Evolutionary conservation across 2,329 filamentous ascomycete species (phyloP).

Genomic region (Cladophialophora immunda): DNA sequence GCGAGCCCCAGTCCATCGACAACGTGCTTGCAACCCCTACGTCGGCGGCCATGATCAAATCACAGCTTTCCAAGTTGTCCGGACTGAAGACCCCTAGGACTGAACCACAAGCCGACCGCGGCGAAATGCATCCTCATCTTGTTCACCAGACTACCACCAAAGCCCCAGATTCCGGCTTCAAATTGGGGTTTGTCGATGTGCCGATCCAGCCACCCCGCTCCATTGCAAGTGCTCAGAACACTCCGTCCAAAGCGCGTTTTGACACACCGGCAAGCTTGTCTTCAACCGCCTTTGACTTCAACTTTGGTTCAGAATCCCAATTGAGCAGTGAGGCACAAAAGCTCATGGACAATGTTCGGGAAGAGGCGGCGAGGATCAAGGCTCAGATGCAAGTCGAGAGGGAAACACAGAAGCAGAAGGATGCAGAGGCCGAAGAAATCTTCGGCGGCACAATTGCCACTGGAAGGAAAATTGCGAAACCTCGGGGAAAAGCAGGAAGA

Average conservation of each 20-base stretch:
- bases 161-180: slow-evolving; percentile 78
- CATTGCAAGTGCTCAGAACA: slow-evolving; percentile 45
- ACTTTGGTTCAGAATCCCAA: slow-evolving; percentile 53
- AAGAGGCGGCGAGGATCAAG: slow-evolving; percentile 76
- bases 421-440: slow-evolving; percentile 55
- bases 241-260: slow-evolving; percentile 47
- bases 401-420: slow-evolving; percentile 62
- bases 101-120: slow-evolving; percentile 73
- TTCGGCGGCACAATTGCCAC: slow-evolving; percentile 47
- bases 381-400: slow-evolving; percentile 70
- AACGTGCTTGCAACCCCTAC: slow-evolving; percentile 45
- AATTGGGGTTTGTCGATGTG: slow-evolving; percentile 72
- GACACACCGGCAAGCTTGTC: slow-evolving; percentile 43
- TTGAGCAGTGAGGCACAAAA: slow-evolving; percentile 62
- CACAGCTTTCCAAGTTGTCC: slow-evolving; percentile 47
- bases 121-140: slow-evolving; percentile 92
- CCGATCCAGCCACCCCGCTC: slow-evolving; percentile 33
- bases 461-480: slow-evolving; percentile 77
- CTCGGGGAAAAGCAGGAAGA: slow-evolving; percentile 78
- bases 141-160: slow-evolving; percentile 78
- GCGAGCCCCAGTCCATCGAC: slow-evolving; percentile 43
- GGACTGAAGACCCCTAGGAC: slow-evolving; percentile 67
- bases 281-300: slow-evolving; percentile 56
- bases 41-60: slow-evolving; percentile 46
- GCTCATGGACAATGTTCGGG: slow-evolving; percentile 72